A percentile compares a stretch with the other conserved stretches of the same genome.
phyloP scores from a whole-genome alignment of 352 stramenopile genomes.

The Phytophthora quininea region DNA sequence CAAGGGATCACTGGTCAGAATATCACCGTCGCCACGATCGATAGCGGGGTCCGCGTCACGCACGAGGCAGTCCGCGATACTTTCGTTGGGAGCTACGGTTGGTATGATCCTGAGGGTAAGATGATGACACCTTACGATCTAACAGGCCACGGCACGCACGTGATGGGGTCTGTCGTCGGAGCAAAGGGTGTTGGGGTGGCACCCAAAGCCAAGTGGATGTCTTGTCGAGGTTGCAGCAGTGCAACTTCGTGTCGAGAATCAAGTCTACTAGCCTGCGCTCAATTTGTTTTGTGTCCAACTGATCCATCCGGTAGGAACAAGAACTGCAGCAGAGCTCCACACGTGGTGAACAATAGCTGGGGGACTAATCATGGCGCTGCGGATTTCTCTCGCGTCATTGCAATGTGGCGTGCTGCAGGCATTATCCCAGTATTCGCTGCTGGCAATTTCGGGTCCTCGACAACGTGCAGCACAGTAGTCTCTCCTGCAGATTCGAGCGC shows the following conservation, averaged over 20 bases:
- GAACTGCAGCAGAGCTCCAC: conserved; percentile 51
- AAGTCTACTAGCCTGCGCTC: conserved; percentile 47
- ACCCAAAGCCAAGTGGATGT: conserved; percentile 30
- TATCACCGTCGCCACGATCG: conserved; percentile 45
- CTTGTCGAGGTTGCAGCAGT: conserved; percentile 30
- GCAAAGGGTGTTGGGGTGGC: conserved; percentile 35
- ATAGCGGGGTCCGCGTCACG: conserved; percentile 43
- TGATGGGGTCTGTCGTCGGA: conserved; percentile 29
- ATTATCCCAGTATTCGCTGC: conserved; percentile 56
- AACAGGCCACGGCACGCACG: conserved; percentile 38
- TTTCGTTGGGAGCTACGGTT: conserved; percentile 33
- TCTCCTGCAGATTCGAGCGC: conserved; percentile 40
- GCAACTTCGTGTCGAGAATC: conserved; percentile 30
- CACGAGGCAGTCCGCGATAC: conserved; percentile 35
- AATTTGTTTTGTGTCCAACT: conserved; percentile 64
- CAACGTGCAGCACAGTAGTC: conserved; percentile 29
- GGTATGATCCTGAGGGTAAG: conserved; percentile 45
- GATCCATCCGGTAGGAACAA: conserved; percentile 35
- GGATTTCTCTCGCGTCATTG: conserved; percentile 37
- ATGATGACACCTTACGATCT: conserved; percentile 24
- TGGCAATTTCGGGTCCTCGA: conserved; percentile 38
- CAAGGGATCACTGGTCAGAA: conserved; percentile 31
- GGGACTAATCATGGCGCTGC: conserved; percentile 22
- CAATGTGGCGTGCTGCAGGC: conserved; percentile 43
- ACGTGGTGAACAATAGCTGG: conserved; percentile 67